phyloP scores from a whole-genome alignment of 805 yeast species.

The Kodamaea kaohsiungensis region DNA sequence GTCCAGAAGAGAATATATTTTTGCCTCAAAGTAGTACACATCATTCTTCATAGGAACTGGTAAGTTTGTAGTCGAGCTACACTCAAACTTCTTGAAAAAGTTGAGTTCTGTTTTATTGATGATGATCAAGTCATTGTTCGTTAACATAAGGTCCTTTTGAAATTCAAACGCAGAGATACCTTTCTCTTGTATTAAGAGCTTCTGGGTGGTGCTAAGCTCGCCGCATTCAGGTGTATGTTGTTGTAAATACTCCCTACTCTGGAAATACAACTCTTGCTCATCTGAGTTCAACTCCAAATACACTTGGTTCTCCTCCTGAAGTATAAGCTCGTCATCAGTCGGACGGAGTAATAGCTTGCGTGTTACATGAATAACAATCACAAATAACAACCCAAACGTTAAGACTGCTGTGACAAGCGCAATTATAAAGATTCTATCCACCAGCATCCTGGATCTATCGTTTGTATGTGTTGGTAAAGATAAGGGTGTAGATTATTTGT shows the following conservation, averaged over 20 bases:
- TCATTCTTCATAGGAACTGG: slow-evolving; percentile 84
- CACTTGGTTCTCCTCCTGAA: slow-evolving; percentile 59
- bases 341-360: slow-evolving; percentile 6
- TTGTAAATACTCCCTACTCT: slow-evolving; percentile 52
- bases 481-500: slow-evolving; percentile 2
- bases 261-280: slow-evolving; percentile 69
- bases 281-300: slow-evolving; percentile 62
- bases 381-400: neutral
- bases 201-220: slow-evolving; percentile 56
- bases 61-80: slow-evolving; percentile 74
- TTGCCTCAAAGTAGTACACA: slow-evolving; percentile 86
- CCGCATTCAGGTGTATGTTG: slow-evolving; percentile 41
- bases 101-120: slow-evolving; percentile 64
- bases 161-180: slow-evolving; percentile 93
- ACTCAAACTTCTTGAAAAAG: slow-evolving; percentile 58
- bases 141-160: slow-evolving; percentile 54
- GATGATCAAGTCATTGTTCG: slow-evolving; percentile 58
- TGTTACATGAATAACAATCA: neutral
- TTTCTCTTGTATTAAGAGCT: slow-evolving; percentile 74
- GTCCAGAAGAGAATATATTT: slow-evolving; percentile 69
- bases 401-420: neutral
- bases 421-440: neutral
- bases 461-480: neutral
- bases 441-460: neutral
- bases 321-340: slow-evolving; percentile 55